phyloP scores from a whole-genome alignment of 306 rosid genomes.

The Hippophae rhamnoides region DNA sequence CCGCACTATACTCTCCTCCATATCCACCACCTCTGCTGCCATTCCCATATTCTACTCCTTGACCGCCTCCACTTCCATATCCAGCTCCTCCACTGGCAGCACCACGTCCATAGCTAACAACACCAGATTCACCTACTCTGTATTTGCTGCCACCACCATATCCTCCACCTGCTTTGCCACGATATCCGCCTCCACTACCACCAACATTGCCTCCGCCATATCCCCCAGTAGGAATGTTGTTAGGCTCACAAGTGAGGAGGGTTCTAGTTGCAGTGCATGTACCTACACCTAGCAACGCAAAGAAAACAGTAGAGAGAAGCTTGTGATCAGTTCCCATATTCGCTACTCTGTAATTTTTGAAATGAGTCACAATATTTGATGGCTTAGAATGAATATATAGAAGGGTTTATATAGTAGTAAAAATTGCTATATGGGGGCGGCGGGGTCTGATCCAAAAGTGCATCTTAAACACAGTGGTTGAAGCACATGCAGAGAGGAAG shows the following conservation, averaged over 20 bases:
- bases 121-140: conserved; percentile 6
- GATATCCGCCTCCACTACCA: conserved; percentile 16
- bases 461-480: conserved; percentile 32
- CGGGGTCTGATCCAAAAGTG: conserved; percentile 10
- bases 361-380: conserved; percentile 3
- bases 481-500: conserved; percentile 32
- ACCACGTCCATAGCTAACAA: conserved; percentile 5
- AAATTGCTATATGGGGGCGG: neutral
- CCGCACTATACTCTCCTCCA: conserved; percentile 27
- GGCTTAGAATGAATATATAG: conserved; percentile 16
- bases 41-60: conserved; percentile 13
- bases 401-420: conserved; percentile 37
- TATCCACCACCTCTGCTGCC: conserved; percentile 11
- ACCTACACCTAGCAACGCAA: conserved; percentile 36
- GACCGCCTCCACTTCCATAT: conserved; percentile 21
- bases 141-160: conserved; percentile 26
- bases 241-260: conserved; percentile 32
- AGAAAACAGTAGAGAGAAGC: conserved; percentile 25
- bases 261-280: conserved; percentile 49
- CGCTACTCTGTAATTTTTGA: too few relatives aligned
- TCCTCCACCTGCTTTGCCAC: conserved; percentile 35
- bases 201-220: conserved; percentile 8
- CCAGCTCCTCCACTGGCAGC: conserved; percentile 33
- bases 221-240: conserved; percentile 13
- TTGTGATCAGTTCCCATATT: conserved; percentile 35